A percentile compares a stretch with the other conserved stretches of the same genome.
These are phyloP conservation scores for Phytophthora tubulina DNA, from an alignment of 352 stramenopile species.

Conservation along the genomic window DNA sequence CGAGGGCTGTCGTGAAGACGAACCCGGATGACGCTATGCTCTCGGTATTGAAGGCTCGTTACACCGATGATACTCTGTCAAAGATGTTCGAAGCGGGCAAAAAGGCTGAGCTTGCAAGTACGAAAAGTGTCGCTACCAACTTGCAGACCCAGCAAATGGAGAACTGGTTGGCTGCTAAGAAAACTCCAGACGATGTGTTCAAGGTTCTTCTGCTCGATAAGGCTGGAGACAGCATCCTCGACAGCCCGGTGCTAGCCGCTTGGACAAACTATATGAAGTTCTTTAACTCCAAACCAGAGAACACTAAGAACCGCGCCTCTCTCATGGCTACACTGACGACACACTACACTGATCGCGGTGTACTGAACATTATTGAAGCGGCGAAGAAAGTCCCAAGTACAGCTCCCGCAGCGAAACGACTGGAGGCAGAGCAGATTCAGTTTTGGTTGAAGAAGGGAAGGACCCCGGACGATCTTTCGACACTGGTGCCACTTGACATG, in stretches of 20 bases:
- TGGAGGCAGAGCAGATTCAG: conserved; percentile 11
- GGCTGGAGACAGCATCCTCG: not conserved
- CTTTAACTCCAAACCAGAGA: conserved; percentile 1
- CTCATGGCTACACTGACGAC: conserved; percentile 3
- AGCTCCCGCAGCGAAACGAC: not conserved
- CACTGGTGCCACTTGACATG: conserved; percentile 3
- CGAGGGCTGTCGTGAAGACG: not conserved
- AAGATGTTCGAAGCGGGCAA: conserved; percentile 10
- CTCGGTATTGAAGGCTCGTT: not conserved
- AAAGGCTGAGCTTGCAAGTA: not conserved
- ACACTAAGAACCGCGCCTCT: not conserved
- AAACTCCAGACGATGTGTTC: conserved; percentile 6
- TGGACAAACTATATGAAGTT: conserved; percentile 1
- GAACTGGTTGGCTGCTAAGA: not conserved
- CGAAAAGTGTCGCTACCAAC: not conserved
- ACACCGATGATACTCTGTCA: conserved; percentile 3
- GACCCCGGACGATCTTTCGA: not conserved
- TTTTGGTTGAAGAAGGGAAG: conserved; percentile 5
- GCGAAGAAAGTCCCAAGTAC: conserved; percentile 4
- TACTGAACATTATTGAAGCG: not conserved
- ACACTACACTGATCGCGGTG: not conserved
- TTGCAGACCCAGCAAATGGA: conserved; percentile 4
- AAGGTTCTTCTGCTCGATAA: not conserved
- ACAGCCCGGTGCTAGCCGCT: not conserved
- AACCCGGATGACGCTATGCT: conserved; percentile 7